Evolutionary conservation across 805 yeast species (phyloP).

Genomic region (Saturnispora sanitii): DNA sequence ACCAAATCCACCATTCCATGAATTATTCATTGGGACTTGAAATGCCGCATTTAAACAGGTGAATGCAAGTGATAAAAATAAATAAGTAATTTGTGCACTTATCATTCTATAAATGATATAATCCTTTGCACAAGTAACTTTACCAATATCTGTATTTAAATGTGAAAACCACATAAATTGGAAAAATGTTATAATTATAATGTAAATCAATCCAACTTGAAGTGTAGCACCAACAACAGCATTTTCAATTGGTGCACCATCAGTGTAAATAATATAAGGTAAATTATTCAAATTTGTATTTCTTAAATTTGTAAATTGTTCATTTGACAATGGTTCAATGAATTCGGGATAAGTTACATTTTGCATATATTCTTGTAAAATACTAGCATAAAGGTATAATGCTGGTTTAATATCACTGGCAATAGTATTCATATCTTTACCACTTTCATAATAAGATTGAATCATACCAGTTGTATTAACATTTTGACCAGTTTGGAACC

Average conservation of each 20-base stretch:
- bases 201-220: conserved; percentile 66
- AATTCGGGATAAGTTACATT: conserved; percentile 19
- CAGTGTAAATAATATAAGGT: conserved; percentile 16
- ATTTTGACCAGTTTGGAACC: conserved; percentile 28
- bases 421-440: conserved; percentile 49
- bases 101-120: conserved; percentile 44
- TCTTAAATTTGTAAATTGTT: conserved; percentile 18
- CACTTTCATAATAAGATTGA: conserved; percentile 42
- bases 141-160: conserved; percentile 42
- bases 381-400: conserved; percentile 28
- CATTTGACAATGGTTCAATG: conserved; percentile 21
- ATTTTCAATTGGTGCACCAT: conserved; percentile 25
- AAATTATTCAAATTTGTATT: conserved; percentile 13
- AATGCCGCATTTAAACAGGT: conserved; percentile 58
- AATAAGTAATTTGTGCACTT: conserved; percentile 41
- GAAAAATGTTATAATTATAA: conserved; percentile 65
- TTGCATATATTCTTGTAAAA: conserved; percentile 19
- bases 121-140: conserved; percentile 32
- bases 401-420: conserved; percentile 35
- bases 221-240: conserved; percentile 52
- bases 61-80: conserved; percentile 48
- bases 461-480: conserved; percentile 22
- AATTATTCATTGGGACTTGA: conserved; percentile 46
- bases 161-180: conserved; percentile 51
- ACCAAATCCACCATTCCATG: conserved; percentile 60